Evolutionary conservation across 2,329 filamentous ascomycete genomes (phyloP).

Genomic region (Fusarium sp.): DNA sequence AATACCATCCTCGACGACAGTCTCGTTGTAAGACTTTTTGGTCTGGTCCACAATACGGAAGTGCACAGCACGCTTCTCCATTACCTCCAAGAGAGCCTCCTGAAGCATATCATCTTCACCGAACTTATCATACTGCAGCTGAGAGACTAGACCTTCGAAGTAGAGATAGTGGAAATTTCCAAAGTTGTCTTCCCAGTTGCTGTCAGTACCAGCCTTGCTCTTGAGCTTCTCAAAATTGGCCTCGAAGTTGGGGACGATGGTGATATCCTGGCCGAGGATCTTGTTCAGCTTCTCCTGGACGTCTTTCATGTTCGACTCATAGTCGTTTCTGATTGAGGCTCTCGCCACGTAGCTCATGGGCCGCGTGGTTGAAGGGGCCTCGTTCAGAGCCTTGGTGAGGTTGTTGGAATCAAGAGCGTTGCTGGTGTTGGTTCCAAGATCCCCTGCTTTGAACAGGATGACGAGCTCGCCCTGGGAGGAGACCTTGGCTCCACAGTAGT

Average conservation of each 20-base stretch:
- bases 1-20: slow-evolving; percentile 62
- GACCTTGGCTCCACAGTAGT: slow-evolving; percentile 61
- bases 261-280: slow-evolving; percentile 58
- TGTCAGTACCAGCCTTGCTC: slow-evolving; percentile 43
- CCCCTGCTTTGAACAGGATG: slow-evolving; percentile 60
- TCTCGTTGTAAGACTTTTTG: slow-evolving; percentile 60
- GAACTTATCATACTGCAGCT: slow-evolving; percentile 61
- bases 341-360: slow-evolving; percentile 61
- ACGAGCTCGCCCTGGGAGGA: slow-evolving; percentile 59
- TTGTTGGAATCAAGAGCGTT: slow-evolving; percentile 54
- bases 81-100: slow-evolving; percentile 63
- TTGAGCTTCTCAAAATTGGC: slow-evolving; percentile 58
- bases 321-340: slow-evolving; percentile 58
- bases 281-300: slow-evolving; percentile 56
- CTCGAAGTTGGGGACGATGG: slow-evolving; percentile 64
- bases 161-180: slow-evolving; percentile 59
- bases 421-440: slow-evolving; percentile 62
- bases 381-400: slow-evolving; percentile 62
- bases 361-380: slow-evolving; percentile 52
- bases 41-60: slow-evolving; percentile 63
- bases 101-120: slow-evolving; percentile 62
- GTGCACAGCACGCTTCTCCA: slow-evolving; percentile 59
- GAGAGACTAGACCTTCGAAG: slow-evolving; percentile 59
- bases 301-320: slow-evolving; percentile 57
- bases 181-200: slow-evolving; percentile 61